Evolutionary conservation across 2,329 filamentous ascomycete genomes (phyloP).

Genomic region (Ceratocystis destructans): DNA sequence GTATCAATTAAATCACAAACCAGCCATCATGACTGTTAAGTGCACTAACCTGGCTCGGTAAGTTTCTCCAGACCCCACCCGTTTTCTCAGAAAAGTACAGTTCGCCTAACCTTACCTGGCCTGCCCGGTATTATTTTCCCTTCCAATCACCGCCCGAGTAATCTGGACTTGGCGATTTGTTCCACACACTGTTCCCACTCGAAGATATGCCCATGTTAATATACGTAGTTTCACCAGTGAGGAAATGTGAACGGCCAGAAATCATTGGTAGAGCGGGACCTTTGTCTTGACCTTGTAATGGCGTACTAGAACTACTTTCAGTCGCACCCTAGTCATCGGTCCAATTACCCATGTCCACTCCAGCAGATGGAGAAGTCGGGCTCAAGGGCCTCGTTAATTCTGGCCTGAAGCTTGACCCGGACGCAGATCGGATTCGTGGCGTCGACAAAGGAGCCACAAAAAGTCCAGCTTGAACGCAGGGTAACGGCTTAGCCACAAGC

Average conservation of each 20-base stretch:
- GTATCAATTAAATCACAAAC: neutral
- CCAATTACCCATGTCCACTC: too few species aligned
- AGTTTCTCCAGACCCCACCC: neutral
- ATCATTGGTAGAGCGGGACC: neutral
- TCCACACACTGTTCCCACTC: slow-evolving; percentile 7
- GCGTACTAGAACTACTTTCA: neutral
- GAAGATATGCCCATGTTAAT: neutral
- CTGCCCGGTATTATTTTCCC: neutral
- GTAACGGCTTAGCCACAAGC: neutral
- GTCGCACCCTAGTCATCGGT: neutral
- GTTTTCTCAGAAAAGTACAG: neutral
- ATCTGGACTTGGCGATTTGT: slow-evolving; percentile 8
- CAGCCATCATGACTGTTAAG: neutral
- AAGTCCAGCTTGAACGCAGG: neutral
- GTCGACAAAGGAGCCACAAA: slow-evolving; percentile 6
- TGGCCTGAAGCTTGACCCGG: neutral
- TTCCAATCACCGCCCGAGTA: slow-evolving; percentile 15
- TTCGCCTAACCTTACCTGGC: neutral
- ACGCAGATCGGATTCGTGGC: neutral
- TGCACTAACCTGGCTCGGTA: too few species aligned
- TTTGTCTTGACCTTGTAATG: neutral
- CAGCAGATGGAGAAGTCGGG: neutral
- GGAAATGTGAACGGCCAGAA: neutral
- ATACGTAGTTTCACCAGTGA: neutral
- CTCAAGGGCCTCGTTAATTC: neutral